Percentiles rank a stretch among this genome's conserved stretches.
phyloP scores from a whole-genome alignment of 2,329 filamentous ascomycete species.

The Ascosphaera aggregata region DNA sequence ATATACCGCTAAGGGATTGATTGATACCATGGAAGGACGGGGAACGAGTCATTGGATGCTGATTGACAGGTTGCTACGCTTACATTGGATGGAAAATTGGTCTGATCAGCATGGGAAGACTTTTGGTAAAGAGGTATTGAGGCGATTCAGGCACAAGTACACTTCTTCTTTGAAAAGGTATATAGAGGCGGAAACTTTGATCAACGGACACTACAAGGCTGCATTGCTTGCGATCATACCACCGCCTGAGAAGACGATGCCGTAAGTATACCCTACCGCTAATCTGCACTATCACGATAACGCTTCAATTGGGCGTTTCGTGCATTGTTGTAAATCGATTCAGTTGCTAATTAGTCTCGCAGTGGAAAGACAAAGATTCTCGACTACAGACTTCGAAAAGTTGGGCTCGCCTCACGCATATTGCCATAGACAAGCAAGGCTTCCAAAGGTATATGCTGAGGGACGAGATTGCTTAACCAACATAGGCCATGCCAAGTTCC shows the following conservation, averaged over 20 bases:
- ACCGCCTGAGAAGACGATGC: neutral
- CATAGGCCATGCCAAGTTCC: neutral
- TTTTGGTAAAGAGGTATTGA: neutral
- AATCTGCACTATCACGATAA: too few species aligned
- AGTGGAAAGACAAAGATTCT: neutral
- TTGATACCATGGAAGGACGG: constrained; percentile 64
- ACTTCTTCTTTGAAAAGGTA: neutral
- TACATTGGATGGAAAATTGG: constrained; percentile 41
- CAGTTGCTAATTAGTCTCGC: neutral
- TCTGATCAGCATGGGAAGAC: neutral
- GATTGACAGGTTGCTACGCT: constrained; percentile 50
- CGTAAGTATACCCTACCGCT: neutral
- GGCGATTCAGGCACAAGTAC: neutral
- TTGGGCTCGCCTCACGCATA: neutral
- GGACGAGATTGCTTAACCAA: neutral
- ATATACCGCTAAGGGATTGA: constrained; percentile 61
- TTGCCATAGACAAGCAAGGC: neutral
- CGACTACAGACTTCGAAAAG: neutral
- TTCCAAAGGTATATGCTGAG: neutral
- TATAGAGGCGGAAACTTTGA: neutral
- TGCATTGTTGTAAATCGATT: too few species aligned
- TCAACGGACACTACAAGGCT: neutral
- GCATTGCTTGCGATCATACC: neutral
- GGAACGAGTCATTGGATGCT: constrained; percentile 74
- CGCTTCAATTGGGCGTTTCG: too few species aligned